Percentiles rank a stretch among this genome's conserved stretches.
These are phyloP conservation scores for Casuarina cunninghamiana DNA, from an alignment of 306 rosid genomes.

Conservation along the genomic window DNA sequence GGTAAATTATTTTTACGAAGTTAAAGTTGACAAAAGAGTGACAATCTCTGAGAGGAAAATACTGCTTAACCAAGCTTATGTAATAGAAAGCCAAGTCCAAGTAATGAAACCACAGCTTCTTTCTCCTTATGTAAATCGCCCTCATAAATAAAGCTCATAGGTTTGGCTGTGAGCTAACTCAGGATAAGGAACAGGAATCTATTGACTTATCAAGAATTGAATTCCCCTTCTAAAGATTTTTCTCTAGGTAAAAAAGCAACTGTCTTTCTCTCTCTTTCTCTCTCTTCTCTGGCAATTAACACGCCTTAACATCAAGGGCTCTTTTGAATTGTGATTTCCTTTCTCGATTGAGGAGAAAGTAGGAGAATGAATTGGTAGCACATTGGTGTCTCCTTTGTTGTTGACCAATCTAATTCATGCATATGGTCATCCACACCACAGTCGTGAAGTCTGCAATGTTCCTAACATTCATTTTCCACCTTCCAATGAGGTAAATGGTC, in stretches of 20 bases:
- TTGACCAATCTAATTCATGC: not conserved
- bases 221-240: not conserved
- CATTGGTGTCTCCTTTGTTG: not conserved
- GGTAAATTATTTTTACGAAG: too few species aligned
- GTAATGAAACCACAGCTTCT: not conserved
- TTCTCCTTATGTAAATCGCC: not conserved
- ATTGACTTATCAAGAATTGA: not conserved
- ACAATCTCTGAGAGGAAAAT: too few species aligned
- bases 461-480: not conserved
- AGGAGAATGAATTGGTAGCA: not conserved
- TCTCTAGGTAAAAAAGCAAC: not conserved
- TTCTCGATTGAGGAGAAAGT: not conserved
- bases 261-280: not conserved
- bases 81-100: not conserved
- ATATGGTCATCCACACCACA: not conserved
- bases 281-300: not conserved
- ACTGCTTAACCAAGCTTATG: not conserved
- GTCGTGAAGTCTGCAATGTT: not conserved
- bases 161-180: not conserved
- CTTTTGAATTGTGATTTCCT: not conserved
- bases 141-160: not conserved
- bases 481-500: not conserved
- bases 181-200: not conserved
- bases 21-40: too few species aligned
- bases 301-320: not conserved